A percentile compares a stretch with the other conserved stretches of the same genome.
These are phyloP conservation scores for Aspergillus haitiensis DNA, from an alignment of 495 filamentous ascomycete species.

Conservation along the genomic window DNA sequence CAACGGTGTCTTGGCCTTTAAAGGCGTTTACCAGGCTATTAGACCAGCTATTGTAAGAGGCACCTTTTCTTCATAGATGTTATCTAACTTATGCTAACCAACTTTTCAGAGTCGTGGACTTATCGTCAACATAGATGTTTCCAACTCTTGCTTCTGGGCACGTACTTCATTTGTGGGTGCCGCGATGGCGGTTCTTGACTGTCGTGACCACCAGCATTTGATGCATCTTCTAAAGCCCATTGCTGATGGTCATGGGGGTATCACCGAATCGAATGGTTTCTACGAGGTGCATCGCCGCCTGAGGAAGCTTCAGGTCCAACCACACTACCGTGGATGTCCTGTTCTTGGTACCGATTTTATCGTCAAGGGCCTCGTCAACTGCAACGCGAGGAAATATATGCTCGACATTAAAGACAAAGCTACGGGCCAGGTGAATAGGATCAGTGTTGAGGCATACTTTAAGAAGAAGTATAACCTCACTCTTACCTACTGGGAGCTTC, in stretches of 20 bases:
- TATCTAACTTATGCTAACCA: slow-evolving; percentile 16
- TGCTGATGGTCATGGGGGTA: slow-evolving; percentile 25
- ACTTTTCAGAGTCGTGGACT: slow-evolving; percentile 50
- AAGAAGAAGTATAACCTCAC: slow-evolving; percentile 58
- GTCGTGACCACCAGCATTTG: slow-evolving; percentile 27
- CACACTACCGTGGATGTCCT: slow-evolving; percentile 58
- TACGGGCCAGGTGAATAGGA: slow-evolving; percentile 37
- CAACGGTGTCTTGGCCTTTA: slow-evolving; percentile 70
- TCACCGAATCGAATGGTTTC: slow-evolving; percentile 26
- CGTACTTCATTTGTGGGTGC: slow-evolving; percentile 36
- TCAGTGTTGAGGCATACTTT: slow-evolving; percentile 69
- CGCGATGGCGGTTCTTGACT: slow-evolving; percentile 28
- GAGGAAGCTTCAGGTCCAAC: slow-evolving; percentile 63
- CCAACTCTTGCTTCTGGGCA: slow-evolving; percentile 43
- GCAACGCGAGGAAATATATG: slow-evolving; percentile 52
- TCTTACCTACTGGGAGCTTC: slow-evolving; percentile 57
- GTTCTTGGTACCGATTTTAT: slow-evolving; percentile 53
- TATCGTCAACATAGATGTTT: slow-evolving; percentile 74
- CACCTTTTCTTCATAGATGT: neutral
- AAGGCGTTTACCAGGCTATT: slow-evolving; percentile 81
- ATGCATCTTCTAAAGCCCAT: slow-evolving; percentile 22
- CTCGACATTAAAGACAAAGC: slow-evolving; percentile 59
- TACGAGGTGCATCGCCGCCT: slow-evolving; percentile 48
- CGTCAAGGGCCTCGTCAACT: slow-evolving; percentile 60
- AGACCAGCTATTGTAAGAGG: slow-evolving; percentile 60